phyloP scores from a whole-genome alignment of 768 basidiomycete species.

The Pluteus cervinus region DNA sequence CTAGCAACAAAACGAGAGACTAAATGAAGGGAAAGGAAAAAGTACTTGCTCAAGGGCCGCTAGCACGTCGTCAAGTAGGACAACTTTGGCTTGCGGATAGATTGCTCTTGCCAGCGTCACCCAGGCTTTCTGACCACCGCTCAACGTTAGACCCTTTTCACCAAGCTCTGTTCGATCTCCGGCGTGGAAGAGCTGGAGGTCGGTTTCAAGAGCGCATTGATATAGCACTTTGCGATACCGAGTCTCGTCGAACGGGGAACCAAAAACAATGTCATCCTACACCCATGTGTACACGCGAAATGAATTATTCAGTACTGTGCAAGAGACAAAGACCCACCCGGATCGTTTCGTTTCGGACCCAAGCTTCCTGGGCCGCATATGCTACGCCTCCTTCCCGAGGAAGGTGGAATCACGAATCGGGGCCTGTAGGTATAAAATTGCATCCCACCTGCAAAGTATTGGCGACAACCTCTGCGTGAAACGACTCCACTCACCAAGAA shows the following conservation, averaged over 20 bases:
- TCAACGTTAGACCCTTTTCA: conserved; percentile 46
- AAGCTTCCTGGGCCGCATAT: conserved; percentile 77
- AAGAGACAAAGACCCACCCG: conserved; percentile 27
- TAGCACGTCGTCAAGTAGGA: conserved; percentile 70
- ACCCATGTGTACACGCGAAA: no score
- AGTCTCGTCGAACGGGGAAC: conserved; percentile 63
- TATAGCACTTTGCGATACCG: conserved; percentile 71
- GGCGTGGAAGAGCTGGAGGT: conserved; percentile 58
- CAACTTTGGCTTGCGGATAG: conserved; percentile 48
- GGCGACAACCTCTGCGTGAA: no score
- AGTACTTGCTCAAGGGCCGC: conserved; percentile 47
- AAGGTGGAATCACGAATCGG: conserved; percentile 57
- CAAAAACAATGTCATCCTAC: conserved; percentile 75
- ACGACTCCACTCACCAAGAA: conserved; percentile 37
- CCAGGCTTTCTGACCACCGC: conserved; percentile 39
- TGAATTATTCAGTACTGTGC: no score
- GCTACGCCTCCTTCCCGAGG: conserved; percentile 62
- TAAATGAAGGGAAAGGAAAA: conserved; percentile 1
- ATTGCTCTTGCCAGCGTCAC: conserved; percentile 39
- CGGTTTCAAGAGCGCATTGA: conserved; percentile 71
- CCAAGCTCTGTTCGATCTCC: conserved; percentile 50
- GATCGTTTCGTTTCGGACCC: conserved; percentile 75
- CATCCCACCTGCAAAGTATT: conserved; percentile 41
- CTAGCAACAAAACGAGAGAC: conserved; percentile 4
- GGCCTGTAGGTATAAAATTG: conserved; percentile 45